phyloP scores from a whole-genome alignment of 2,329 filamentous ascomycete species.

The Fusarium torreyae region DNA sequence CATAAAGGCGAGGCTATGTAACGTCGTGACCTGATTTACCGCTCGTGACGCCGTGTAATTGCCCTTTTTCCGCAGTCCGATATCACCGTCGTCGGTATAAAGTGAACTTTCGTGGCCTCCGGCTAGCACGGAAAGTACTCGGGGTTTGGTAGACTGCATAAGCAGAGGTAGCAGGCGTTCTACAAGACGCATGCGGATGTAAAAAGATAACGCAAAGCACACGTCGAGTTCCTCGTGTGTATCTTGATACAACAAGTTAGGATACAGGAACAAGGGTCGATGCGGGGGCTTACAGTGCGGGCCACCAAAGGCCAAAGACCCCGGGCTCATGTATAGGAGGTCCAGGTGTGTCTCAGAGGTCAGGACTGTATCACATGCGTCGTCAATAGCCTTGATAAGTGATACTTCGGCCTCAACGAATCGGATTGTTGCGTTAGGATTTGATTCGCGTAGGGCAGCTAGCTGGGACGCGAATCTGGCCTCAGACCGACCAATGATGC shows the following conservation, averaged over 20 bases:
- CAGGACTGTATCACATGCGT: neutral
- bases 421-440: neutral
- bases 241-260: neutral
- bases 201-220: constrained; percentile 1
- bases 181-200: neutral
- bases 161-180: neutral
- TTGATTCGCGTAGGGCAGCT: neutral
- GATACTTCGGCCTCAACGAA: constrained; percentile 5
- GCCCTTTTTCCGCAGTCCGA: neutral
- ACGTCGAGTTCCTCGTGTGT: neutral
- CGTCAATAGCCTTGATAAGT: neutral
- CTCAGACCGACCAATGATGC: constrained; percentile 2
- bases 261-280: rapidly evolving
- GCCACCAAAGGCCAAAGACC: neutral
- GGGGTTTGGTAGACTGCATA: neutral
- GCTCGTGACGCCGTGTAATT: neutral
- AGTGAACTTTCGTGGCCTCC: neutral
- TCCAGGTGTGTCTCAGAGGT: neutral
- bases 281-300: neutral
- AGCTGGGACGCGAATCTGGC: neutral
- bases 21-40: constrained; percentile 7
- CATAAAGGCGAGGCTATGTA: constrained; percentile 5
- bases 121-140: constrained; percentile 3
- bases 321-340: neutral
- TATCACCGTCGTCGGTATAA: neutral